Conservation (phyloP, 768 basidiomycete species). For the Infundibulicybe gibba region DNA sequence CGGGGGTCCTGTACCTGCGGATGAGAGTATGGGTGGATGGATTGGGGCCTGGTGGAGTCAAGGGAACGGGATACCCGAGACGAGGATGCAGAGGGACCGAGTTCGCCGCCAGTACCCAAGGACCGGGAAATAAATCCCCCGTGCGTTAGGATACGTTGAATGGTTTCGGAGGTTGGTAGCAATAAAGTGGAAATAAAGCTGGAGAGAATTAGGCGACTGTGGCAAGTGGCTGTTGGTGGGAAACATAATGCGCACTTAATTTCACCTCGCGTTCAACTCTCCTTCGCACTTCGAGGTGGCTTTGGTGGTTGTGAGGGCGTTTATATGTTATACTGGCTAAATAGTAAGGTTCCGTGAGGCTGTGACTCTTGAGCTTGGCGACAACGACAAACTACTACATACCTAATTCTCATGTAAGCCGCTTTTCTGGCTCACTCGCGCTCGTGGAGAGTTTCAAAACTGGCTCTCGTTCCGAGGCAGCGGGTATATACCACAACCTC, state of each 20-base stretch:
- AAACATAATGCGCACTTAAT: slow-evolving; percentile 47
- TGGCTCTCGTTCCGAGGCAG: too few relatives aligned
- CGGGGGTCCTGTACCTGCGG: slow-evolving; percentile 35
- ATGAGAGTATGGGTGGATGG: slow-evolving; percentile 17
- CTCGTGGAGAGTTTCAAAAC: too few relatives aligned
- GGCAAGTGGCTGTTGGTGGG: neutral
- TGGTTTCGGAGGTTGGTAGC: slow-evolving; percentile 68
- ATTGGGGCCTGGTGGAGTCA: slow-evolving; percentile 4
- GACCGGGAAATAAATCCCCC: slow-evolving; percentile 46
- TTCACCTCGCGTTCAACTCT: slow-evolving; percentile 70
- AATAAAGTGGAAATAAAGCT: slow-evolving; percentile 76
- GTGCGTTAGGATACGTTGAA: slow-evolving; percentile 64
- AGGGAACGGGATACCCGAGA: slow-evolving; percentile 5
- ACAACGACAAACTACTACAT: too few relatives aligned
- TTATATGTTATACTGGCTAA: too few relatives aligned
- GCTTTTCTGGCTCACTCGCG: too few relatives aligned
- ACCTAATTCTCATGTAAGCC: too few relatives aligned
- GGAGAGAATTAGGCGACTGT: neutral
- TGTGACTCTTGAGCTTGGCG: too few relatives aligned
- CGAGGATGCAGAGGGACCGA: slow-evolving; percentile 12
- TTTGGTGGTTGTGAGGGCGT: too few relatives aligned
- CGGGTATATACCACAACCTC: too few relatives aligned
- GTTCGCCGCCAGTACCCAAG: slow-evolving; percentile 16
- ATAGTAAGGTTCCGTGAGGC: too few relatives aligned
- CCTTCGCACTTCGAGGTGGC: slow-evolving; percentile 73